Conservation (phyloP, 768 basidiomycete species). For the Terana coerulea region DNA sequence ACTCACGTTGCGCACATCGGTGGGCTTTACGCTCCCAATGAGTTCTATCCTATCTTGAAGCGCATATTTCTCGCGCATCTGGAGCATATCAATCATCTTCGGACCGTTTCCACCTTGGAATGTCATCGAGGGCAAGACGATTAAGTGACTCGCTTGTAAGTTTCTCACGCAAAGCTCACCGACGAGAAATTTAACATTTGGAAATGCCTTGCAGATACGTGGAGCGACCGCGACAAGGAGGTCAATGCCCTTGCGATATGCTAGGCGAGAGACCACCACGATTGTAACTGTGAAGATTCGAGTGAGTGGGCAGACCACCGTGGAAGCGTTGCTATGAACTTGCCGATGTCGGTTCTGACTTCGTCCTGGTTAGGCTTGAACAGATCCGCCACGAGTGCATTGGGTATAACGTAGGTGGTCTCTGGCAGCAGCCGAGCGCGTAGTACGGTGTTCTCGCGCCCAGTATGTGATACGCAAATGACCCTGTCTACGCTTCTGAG, state of each 20-base stretch:
- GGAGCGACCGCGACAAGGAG: constrained; percentile 91
- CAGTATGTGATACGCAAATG: constrained; percentile 95
- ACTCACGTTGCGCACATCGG: constrained; percentile 78
- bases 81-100: constrained; percentile 89
- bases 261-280: constrained; percentile 84
- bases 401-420: constrained; percentile 90
- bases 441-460: constrained; percentile 96
- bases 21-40: constrained; percentile 75
- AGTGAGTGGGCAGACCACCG: not conserved
- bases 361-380: constrained; percentile 60
- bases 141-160: too few species aligned
- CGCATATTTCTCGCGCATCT: constrained; percentile 89
- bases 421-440: constrained; percentile 67
- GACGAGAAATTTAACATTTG: constrained; percentile 84
- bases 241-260: constrained; percentile 96
- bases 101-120: constrained; percentile 88
- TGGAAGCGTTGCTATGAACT: too few species aligned
- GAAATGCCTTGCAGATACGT: constrained; percentile 79
- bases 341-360: constrained; percentile 13
- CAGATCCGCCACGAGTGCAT: constrained; percentile 81
- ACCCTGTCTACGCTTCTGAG: constrained; percentile 90
- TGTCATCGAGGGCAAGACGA: too few species aligned
- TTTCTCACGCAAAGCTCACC: constrained; percentile 59
- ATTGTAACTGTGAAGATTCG: constrained; percentile 70
- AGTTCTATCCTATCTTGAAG: constrained; percentile 92